phyloP scores from a whole-genome alignment of 805 yeast genomes.

The Wickerhamiella kurtzmanii region DNA sequence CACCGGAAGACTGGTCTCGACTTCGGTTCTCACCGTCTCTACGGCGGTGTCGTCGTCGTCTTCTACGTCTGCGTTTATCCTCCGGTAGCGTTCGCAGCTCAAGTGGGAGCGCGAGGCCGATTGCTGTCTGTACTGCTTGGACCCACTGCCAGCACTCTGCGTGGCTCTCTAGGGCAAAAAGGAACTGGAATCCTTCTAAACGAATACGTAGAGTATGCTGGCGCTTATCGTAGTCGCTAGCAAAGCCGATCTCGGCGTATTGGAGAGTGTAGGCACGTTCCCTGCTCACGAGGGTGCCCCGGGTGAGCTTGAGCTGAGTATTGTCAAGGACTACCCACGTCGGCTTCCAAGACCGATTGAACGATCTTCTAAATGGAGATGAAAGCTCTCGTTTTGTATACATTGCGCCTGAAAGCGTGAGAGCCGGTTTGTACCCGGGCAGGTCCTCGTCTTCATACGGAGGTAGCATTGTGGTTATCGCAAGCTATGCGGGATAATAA shows the following conservation, averaged over 20 bases:
- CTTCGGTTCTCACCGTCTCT: slow-evolving; percentile 19
- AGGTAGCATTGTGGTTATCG: background rate
- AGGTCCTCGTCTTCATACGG: slow-evolving; percentile 28
- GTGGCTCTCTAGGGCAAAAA: slow-evolving; percentile 48
- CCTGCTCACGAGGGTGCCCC: slow-evolving; percentile 25
- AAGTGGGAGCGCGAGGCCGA: slow-evolving; percentile 67
- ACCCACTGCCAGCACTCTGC: slow-evolving; percentile 72
- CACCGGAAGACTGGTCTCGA: background rate
- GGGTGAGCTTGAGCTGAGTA: slow-evolving; percentile 67
- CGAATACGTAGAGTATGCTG: slow-evolving; percentile 38
- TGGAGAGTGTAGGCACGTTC: slow-evolving; percentile 51
- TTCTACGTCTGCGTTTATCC: slow-evolving; percentile 26
- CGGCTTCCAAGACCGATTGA: slow-evolving; percentile 56
- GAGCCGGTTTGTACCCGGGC: slow-evolving; percentile 57
- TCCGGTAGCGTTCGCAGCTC: slow-evolving; percentile 57
- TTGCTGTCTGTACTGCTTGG: slow-evolving; percentile 55
- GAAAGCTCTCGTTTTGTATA: slow-evolving; percentile 61
- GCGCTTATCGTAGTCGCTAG: slow-evolving; percentile 67
- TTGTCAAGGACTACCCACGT: slow-evolving; percentile 66
- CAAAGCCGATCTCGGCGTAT: slow-evolving; percentile 71
- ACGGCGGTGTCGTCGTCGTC: slow-evolving; percentile 37
- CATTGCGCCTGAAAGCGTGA: slow-evolving; percentile 43
- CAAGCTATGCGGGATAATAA: too few relatives aligned
- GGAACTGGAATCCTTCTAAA: slow-evolving; percentile 69
- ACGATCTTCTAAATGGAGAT: slow-evolving; percentile 61